Evolutionary conservation across 305 asterid species (phyloP), one percentile per base, ranked within the genome.

Genomic region (Fraxinus xanthoxyloides): DNA sequence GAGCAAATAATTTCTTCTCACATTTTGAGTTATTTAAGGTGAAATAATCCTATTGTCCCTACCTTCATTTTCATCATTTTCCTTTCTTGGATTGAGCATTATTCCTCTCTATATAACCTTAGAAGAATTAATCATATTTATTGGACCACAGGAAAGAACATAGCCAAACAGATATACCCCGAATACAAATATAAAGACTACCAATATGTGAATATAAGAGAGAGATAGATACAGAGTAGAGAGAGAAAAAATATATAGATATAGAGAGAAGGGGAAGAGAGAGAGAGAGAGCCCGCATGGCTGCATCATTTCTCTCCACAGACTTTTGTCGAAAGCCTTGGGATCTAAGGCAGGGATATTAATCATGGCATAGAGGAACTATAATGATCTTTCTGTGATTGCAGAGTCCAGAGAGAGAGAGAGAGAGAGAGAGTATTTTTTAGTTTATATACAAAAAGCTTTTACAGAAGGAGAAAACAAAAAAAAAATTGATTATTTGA

Each of bases 321-420:
- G 86, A 81, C 91, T 86, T 89, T 90, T 87, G 76, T 85, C 88
- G 81, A 83, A 87, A 92, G 91, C 92, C 97, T 93, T 94, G 97
- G 96, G 97, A 89, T 90, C 88, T 88, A 93, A 91, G 93, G 96
- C 86, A 84, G 87, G 80, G 82, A 90, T 84, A 75, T 83, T 85
- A 88, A 89, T 92, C 89, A 90, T 89, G 70, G 69, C 90, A 85
- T 84, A 80, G 77, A 79, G 78, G 72, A 89, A 80, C 69, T 80
- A 80, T 86, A 82, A 86, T 84, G 88, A 84, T 90, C 88, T 84
- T 84, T 85, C 87, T 87, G 88, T 84, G 76, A 87, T 83, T 85
- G 86, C 86, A 84, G 90, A 24, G 56, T 30, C 38, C 23, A 80
- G 77, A 72, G 78, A 79, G 75, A 74, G 81, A n/a, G n/a, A n/a